phyloP scores from a whole-genome alignment of 2,329 filamentous ascomycete genomes.

The Trichoderma brevicompactum region DNA sequence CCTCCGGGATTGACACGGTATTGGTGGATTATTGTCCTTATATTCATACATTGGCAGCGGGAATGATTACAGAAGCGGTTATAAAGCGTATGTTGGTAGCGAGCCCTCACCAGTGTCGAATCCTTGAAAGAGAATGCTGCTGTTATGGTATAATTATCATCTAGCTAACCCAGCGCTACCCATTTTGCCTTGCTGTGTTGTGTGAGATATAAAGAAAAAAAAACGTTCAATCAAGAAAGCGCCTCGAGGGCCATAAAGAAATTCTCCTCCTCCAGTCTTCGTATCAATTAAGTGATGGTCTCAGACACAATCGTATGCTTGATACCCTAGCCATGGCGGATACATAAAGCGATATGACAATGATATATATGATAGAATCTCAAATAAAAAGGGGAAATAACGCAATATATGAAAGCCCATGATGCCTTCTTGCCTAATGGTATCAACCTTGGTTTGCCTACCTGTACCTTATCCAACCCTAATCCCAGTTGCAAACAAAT shows the following conservation, averaged over 20 bases:
- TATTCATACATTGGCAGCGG: too few species aligned
- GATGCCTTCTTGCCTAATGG: background rate
- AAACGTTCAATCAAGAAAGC: background rate
- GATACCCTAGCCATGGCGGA: background rate
- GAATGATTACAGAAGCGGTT: too few species aligned
- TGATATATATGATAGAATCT: background rate
- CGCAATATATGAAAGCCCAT: constrained; percentile 1
- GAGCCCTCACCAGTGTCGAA: too few species aligned
- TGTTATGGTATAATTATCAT: background rate
- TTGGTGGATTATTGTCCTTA: too few species aligned
- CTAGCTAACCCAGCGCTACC: background rate
- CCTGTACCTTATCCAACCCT: background rate
- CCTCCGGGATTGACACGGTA: too few species aligned
- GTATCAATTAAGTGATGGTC: too few species aligned
- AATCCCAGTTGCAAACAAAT: background rate
- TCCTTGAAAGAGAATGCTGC: background rate
- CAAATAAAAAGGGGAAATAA: background rate
- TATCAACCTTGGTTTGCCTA: background rate
- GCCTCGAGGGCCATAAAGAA: background rate
- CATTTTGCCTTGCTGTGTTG: background rate
- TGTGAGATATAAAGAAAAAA: background rate
- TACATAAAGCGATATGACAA: background rate
- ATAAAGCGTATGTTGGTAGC: too few species aligned
- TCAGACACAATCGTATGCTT: too few species aligned
- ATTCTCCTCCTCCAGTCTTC: too few species aligned